Evolutionary conservation across 345 rosid genomes (phyloP).

Genomic region (Passiflora organensis): DNA sequence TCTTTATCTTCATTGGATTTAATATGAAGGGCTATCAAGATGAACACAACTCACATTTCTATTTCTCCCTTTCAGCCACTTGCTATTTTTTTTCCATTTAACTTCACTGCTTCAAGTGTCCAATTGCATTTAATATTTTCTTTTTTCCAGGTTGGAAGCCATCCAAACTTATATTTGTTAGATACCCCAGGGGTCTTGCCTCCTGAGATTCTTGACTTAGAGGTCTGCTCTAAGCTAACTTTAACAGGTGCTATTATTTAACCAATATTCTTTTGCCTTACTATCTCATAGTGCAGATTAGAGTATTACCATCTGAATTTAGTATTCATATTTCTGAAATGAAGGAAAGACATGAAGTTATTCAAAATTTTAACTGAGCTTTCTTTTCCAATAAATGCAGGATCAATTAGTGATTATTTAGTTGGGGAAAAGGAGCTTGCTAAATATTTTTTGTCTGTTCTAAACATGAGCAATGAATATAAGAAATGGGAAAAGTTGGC

Average conservation of each 20-base stretch:
- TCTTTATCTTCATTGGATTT: too few species aligned
- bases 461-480: constrained; percentile 53
- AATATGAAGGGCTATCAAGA: too few species aligned
- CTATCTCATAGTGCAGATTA: not conserved
- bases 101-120: not conserved
- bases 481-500: constrained; percentile 58
- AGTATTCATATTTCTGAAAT: not conserved
- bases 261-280: not conserved
- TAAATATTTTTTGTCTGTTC: constrained; percentile 49
- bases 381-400: constrained; percentile 33
- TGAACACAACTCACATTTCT: too few species aligned
- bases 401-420: constrained; percentile 49
- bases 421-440: constrained; percentile 54
- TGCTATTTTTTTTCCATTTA: not conserved
- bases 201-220: constrained; percentile 42
- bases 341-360: not conserved
- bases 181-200: constrained; percentile 90
- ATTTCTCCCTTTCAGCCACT: not conserved
- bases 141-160: constrained; percentile 61
- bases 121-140: not conserved
- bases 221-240: constrained; percentile 66
- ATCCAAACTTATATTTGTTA: constrained; percentile 66
- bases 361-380: constrained; percentile 1
- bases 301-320: not conserved
- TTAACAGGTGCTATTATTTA: constrained; percentile 52